These are phyloP conservation scores for Pythium dissotocum DNA, from an alignment of 352 stramenopile species.

Conservation along the genomic window DNA sequence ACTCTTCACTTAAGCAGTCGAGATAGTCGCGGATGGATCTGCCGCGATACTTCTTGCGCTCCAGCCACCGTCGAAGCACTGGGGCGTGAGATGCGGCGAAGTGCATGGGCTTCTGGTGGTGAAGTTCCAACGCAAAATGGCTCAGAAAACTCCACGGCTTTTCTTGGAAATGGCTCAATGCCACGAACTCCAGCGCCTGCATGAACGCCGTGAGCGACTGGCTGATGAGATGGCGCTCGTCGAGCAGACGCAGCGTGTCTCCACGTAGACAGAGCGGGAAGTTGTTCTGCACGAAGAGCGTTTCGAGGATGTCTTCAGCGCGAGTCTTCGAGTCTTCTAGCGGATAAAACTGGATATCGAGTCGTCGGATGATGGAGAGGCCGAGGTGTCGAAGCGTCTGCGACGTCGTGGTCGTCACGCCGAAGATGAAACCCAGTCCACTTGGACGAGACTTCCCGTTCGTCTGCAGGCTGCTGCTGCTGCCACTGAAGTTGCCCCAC, in stretches of 20 bases:
- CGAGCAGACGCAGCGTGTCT: slow-evolving; percentile 48
- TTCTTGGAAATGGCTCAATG: slow-evolving; percentile 61
- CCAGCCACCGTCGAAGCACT: slow-evolving; percentile 27
- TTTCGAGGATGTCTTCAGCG: slow-evolving; percentile 74
- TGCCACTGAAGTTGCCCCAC: slow-evolving; percentile 52
- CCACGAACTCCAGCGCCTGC: slow-evolving; percentile 57
- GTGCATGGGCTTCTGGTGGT: slow-evolving; percentile 30
- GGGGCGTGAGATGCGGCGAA: slow-evolving; percentile 18
- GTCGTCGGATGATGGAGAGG: slow-evolving; percentile 42
- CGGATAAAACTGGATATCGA: slow-evolving; percentile 80
- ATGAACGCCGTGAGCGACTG: slow-evolving; percentile 70
- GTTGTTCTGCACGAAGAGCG: slow-evolving; percentile 62
- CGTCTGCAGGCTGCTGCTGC: slow-evolving; percentile 8
- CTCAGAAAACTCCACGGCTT: slow-evolving; percentile 66
- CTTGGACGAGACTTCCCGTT: slow-evolving; percentile 11
- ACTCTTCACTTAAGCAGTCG: slow-evolving; percentile 35
- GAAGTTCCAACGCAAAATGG: slow-evolving; percentile 35
- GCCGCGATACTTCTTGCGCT: slow-evolving; percentile 6
- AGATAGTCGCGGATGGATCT: slow-evolving; percentile 32
- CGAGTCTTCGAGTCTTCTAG: slow-evolving; percentile 77
- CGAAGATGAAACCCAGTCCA: slow-evolving; percentile 62
- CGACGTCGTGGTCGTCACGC: slow-evolving; percentile 65
- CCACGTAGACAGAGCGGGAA: slow-evolving; percentile 58
- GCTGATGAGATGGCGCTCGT: slow-evolving; percentile 48
- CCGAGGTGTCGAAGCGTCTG: slow-evolving; percentile 66